Evolutionary conservation across 2,329 filamentous ascomycete species (phyloP).

Genomic region (Arachnomyces sp.): DNA sequence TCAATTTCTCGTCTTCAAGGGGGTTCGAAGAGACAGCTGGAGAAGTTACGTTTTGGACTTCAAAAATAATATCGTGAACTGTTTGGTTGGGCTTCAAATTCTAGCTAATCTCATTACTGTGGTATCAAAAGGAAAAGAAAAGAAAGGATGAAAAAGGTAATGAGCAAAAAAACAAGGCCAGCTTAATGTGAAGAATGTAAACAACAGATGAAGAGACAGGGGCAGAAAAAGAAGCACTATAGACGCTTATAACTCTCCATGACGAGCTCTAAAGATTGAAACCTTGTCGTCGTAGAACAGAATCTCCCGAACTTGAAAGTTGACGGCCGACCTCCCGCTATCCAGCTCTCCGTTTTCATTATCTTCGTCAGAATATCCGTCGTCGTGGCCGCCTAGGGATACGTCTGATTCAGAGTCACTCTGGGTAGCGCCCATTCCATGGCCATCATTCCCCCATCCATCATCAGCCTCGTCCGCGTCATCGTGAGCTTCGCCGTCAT

Average conservation of each 20-base stretch:
- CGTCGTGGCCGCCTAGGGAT: constrained; percentile 36
- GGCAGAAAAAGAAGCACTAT: too few relatives aligned
- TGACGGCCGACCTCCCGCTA: constrained; percentile 27
- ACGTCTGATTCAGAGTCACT: constrained; percentile 30
- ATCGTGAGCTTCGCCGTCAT: constrained; percentile 27
- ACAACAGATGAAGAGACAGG: constrained; percentile 1
- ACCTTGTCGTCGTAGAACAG: constrained; percentile 79
- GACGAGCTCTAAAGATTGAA: constrained; percentile 68
- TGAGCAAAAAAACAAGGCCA: too few relatives aligned
- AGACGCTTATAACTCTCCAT: constrained; percentile 39
- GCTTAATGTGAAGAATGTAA: not conserved
- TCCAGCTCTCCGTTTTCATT: constrained; percentile 23
- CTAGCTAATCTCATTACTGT: too few relatives aligned
- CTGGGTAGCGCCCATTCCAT: constrained; percentile 30
- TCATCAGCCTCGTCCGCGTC: constrained; percentile 39
- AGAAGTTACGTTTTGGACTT: too few relatives aligned
- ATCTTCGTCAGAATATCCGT: constrained; percentile 38
- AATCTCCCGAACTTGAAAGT: constrained; percentile 65
- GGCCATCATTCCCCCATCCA: constrained; percentile 24
- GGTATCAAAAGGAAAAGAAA: too few relatives aligned
- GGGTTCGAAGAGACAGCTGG: too few relatives aligned
- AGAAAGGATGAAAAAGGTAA: too few relatives aligned
- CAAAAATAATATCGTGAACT: too few relatives aligned
- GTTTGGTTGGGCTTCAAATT: too few relatives aligned
- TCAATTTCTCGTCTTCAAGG: too few relatives aligned